Evolutionary conservation across 345 rosid genomes (phyloP).

Genomic region (Turnera subulata): DNA sequence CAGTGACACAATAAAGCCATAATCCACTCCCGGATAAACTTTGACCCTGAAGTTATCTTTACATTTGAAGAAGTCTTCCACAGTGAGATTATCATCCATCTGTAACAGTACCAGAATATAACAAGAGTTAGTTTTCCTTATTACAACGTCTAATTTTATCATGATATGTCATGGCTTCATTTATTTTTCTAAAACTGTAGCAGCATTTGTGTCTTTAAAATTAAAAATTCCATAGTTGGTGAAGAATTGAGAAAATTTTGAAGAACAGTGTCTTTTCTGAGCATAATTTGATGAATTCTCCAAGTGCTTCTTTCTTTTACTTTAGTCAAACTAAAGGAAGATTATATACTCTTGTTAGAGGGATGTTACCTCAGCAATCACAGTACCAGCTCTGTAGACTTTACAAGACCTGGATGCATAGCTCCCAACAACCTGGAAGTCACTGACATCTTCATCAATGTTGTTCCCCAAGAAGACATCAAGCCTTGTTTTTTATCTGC

Average conservation of each 20-base stretch:
- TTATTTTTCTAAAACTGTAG: too few relatives aligned
- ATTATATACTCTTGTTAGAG: background rate
- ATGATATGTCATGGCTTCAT: too few relatives aligned
- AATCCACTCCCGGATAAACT: slow-evolving; percentile 62
- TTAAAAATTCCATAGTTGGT: too few relatives aligned
- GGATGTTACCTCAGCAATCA: slow-evolving; percentile 50
- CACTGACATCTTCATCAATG: slow-evolving; percentile 16
- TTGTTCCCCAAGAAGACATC: slow-evolving; percentile 44
- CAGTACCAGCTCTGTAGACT: slow-evolving; percentile 37
- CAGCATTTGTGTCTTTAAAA: too few relatives aligned
- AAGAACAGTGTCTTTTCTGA: too few relatives aligned
- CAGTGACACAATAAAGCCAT: slow-evolving; percentile 54
- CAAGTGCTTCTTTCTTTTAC: too few relatives aligned
- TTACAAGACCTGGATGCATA: slow-evolving; percentile 46
- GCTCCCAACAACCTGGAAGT: slow-evolving; percentile 45
- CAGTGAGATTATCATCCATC: slow-evolving; percentile 47
- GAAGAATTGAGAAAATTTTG: too few relatives aligned
- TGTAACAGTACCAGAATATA: slow-evolving; percentile 13
- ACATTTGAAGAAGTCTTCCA: slow-evolving; percentile 55
- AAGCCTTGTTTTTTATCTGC: slow-evolving; percentile 41
- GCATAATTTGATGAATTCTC: too few relatives aligned
- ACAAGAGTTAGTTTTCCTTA: background rate
- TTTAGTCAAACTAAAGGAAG: background rate
- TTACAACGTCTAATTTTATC: too few relatives aligned
- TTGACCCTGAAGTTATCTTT: slow-evolving; percentile 46